Evolutionary conservation across 495 filamentous ascomycete species (phyloP).

Genomic region (Aspergillus heteromorphus): DNA sequence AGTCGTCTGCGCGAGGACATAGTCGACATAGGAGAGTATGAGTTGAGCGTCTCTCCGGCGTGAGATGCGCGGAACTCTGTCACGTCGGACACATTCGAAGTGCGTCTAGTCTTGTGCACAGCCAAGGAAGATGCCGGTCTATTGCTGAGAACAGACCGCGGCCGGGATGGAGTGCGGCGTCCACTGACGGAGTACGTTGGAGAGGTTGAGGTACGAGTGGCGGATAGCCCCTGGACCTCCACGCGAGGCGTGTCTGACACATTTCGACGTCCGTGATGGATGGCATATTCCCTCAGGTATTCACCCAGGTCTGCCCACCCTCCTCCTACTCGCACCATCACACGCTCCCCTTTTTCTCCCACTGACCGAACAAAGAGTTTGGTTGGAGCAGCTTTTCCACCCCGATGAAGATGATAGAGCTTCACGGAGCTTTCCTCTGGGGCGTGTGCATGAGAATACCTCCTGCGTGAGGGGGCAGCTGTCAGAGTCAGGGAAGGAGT

Average conservation of each 20-base stretch:
- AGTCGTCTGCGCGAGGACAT: slow-evolving; percentile 25
- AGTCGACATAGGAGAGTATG: slow-evolving; percentile 27
- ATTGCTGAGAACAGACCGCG: slow-evolving; percentile 31
- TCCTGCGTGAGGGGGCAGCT: slow-evolving; percentile 46
- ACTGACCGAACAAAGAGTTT: slow-evolving; percentile 91
- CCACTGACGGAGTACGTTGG: slow-evolving; percentile 29
- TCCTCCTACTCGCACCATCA: slow-evolving; percentile 96
- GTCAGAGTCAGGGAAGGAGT: slow-evolving; percentile 67
- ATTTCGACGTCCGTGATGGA: slow-evolving; percentile 66
- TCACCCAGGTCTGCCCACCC: slow-evolving; percentile 95
- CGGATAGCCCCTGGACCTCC: slow-evolving; percentile 39
- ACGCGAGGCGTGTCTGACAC: slow-evolving; percentile 38
- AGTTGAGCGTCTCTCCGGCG: slow-evolving; percentile 20
- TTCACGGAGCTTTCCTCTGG: slow-evolving; percentile 62
- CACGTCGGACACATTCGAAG: slow-evolving; percentile 35
- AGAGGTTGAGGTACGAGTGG: slow-evolving; percentile 29
- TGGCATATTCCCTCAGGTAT: slow-evolving; percentile 88
- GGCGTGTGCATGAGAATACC: slow-evolving; percentile 31
- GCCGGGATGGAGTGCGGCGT: slow-evolving; percentile 31
- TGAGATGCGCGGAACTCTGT: slow-evolving; percentile 26
- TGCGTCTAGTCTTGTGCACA: slow-evolving; percentile 35
- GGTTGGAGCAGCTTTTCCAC: slow-evolving; percentile 74
- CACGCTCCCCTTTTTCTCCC: slow-evolving; percentile 81
- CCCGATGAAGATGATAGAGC: slow-evolving; percentile 86
- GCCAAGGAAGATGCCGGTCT: slow-evolving; percentile 37